phyloP scores from a whole-genome alignment of 805 yeast genomes.

The Hanseniaspora mollemarum region DNA sequence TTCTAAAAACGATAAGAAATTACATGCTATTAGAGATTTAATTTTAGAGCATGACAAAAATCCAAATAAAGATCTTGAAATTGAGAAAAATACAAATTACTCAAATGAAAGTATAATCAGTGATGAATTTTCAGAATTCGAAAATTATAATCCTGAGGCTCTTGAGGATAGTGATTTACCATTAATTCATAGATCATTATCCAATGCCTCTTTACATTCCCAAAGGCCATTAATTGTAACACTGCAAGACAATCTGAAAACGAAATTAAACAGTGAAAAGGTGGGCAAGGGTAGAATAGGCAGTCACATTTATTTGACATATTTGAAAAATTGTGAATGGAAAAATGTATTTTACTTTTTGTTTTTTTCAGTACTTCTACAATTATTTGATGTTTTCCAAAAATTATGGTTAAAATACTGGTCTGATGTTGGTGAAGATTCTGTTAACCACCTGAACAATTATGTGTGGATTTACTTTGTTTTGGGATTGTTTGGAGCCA shows the following conservation, averaged over 20 bases:
- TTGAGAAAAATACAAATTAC: no score
- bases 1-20: slow-evolving; percentile 17
- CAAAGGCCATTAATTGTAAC: slow-evolving; percentile 27
- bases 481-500: slow-evolving; percentile 48
- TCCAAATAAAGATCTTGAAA: slow-evolving; percentile 16
- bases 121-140: slow-evolving; percentile 23
- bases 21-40: slow-evolving; percentile 29
- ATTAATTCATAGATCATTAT: slow-evolving; percentile 42
- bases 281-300: slow-evolving; percentile 51
- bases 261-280: slow-evolving; percentile 40
- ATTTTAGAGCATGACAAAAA: slow-evolving; percentile 26
- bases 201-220: slow-evolving; percentile 48
- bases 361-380: slow-evolving; percentile 29
- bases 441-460: slow-evolving; percentile 28
- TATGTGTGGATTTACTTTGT: slow-evolving; percentile 39
- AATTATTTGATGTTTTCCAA: slow-evolving; percentile 34
- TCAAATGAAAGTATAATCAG: no score
- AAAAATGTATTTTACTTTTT: slow-evolving; percentile 37
- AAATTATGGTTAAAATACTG: slow-evolving; percentile 59
- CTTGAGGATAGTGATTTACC: slow-evolving; percentile 2
- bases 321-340: slow-evolving; percentile 48
- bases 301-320: slow-evolving; percentile 41
- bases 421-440: slow-evolving; percentile 44
- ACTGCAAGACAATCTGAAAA: slow-evolving; percentile 26
- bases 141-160: no score